Conservation (phyloP, 257 asterid species). For the Jasminum sambac region DNA sequence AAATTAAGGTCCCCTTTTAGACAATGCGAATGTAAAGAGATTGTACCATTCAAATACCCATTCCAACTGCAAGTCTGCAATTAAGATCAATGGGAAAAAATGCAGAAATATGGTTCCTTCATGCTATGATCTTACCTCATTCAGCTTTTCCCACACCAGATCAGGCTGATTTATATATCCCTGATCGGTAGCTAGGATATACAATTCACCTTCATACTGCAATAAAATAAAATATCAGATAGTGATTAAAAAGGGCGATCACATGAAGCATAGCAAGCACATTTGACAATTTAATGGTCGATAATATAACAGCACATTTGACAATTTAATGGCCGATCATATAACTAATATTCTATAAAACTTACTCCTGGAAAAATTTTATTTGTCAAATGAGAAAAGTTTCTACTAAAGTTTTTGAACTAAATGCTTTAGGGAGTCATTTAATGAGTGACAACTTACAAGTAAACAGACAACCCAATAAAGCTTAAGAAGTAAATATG, state of each 20-base stretch:
- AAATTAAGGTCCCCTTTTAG: neutral
- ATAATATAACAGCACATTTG: conserved; percentile 18
- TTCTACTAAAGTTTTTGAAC: no score
- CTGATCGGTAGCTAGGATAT: conserved; percentile 90
- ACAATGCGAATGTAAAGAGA: neutral
- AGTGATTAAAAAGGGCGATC: conserved; percentile 25
- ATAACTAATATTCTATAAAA: neutral
- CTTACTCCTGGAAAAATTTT: neutral
- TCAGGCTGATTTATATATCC: conserved; percentile 88
- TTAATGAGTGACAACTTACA: neutral
- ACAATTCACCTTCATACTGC: conserved; percentile 92
- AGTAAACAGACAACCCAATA: neutral
- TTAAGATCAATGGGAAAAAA: conserved; percentile 11
- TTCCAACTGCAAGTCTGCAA: neutral
- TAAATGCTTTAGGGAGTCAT: no score
- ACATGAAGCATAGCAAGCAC: conserved; percentile 11
- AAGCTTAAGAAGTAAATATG: neutral
- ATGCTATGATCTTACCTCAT: conserved; percentile 63
- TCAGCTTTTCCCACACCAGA: conserved; percentile 94
- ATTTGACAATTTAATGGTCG: conserved; percentile 8
- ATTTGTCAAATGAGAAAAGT: neutral
- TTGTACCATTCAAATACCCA: neutral
- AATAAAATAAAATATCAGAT: conserved; percentile 32
- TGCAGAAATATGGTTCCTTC: neutral
- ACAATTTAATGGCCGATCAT: neutral